Percentiles rank a stretch among this genome's conserved stretches.
phyloP scores from a whole-genome alignment of 306 rosid genomes.

The Mimosa pudica region DNA sequence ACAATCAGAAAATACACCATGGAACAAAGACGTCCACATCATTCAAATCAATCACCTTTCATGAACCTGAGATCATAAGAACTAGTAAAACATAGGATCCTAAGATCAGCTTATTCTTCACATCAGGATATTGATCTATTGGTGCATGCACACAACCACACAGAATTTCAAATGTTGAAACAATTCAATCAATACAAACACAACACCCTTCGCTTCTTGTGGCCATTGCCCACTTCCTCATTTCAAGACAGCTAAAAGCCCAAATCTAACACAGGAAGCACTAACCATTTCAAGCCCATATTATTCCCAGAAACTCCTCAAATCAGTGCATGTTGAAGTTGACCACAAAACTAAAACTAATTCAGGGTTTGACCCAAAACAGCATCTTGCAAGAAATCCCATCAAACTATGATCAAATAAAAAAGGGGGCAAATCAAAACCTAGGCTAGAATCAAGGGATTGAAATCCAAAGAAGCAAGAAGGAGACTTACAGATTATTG shows the following conservation, averaged over 20 bases:
- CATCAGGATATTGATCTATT: constrained; percentile 2
- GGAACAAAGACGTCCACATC: constrained; percentile 8
- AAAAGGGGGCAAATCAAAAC: background rate
- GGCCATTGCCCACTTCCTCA: constrained; percentile 16
- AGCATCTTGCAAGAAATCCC: constrained; percentile 11
- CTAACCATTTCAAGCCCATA: constrained; percentile 7
- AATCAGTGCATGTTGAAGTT: background rate
- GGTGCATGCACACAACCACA: constrained; percentile 1
- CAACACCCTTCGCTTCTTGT: constrained; percentile 19
- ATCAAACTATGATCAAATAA: background rate
- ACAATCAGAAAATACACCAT: constrained; percentile 23
- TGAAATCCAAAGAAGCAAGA: constrained; percentile 6
- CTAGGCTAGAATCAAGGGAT: constrained; percentile 13
- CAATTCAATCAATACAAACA: constrained; percentile 1
- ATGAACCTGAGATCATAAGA: background rate
- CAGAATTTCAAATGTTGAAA: background rate
- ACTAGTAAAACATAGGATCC: constrained; percentile 9
- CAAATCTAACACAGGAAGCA: constrained; percentile 29
- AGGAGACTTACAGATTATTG: constrained; percentile 47
- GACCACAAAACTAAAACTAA: constrained; percentile 5
- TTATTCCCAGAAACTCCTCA: constrained; percentile 11
- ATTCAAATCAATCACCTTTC: constrained; percentile 13
- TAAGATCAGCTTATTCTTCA: constrained; percentile 27
- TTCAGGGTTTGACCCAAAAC: constrained; percentile 11
- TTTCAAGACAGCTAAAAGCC: constrained; percentile 19